phyloP scores from a whole-genome alignment of 768 basidiomycete species.

The Suillus decipiens region DNA sequence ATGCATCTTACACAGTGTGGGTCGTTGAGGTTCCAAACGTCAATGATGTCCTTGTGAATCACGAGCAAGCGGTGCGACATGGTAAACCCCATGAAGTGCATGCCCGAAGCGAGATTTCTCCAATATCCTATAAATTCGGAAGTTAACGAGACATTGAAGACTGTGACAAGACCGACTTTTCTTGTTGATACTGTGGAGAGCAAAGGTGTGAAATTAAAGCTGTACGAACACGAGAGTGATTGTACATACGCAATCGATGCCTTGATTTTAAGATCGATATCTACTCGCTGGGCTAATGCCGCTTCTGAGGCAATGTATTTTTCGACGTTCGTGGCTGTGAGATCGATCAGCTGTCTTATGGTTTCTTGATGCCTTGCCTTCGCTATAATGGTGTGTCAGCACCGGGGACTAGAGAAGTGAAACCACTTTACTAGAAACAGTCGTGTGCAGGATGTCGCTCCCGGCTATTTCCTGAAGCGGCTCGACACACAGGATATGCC shows the following conservation, averaged over 20 bases:
- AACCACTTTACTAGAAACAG: constrained; percentile 10
- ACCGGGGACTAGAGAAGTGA: background rate
- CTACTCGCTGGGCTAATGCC: constrained; percentile 11
- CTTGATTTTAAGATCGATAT: constrained; percentile 2
- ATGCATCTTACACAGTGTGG: constrained; percentile 6
- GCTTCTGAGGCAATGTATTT: constrained; percentile 11
- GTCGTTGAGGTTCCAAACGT: constrained; percentile 22
- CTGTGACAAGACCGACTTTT: constrained; percentile 10
- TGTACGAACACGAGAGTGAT: background rate
- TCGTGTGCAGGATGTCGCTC: constrained; percentile 2
- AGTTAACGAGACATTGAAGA: background rate
- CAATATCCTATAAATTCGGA: constrained; percentile 19
- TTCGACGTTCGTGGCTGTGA: constrained; percentile 13
- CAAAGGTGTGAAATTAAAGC: background rate
- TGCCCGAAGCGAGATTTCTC: constrained; percentile 15
- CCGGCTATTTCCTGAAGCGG: constrained; percentile 10
- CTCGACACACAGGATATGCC: constrained; percentile 9
- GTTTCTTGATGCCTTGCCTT: constrained; percentile 2
- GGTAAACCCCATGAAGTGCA: constrained; percentile 12
- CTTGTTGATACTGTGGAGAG: constrained; percentile 10
- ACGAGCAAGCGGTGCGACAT: constrained; percentile 17
- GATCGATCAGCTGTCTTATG: constrained; percentile 7
- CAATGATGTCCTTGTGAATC: constrained; percentile 22
- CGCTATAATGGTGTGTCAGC: background rate
- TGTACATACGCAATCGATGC: constrained; percentile 9